These are phyloP conservation scores for Xylaria sp. DNA, from an alignment of 2,329 filamentous ascomycete species.

Conservation along the genomic window DNA sequence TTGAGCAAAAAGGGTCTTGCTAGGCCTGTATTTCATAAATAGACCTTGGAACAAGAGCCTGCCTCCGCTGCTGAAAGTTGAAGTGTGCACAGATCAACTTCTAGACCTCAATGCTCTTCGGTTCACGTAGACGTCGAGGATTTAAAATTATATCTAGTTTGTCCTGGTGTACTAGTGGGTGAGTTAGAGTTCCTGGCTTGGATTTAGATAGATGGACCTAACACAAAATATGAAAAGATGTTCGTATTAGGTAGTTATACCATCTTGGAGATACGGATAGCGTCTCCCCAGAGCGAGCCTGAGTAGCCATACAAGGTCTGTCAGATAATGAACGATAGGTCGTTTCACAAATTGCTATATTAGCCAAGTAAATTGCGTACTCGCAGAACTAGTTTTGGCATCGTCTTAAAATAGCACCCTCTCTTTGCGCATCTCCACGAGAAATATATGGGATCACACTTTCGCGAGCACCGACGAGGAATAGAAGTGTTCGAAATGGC, in stretches of 20 bases:
- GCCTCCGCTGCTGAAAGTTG: not conserved
- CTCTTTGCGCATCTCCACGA: constrained; percentile 5
- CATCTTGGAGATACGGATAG: not conserved
- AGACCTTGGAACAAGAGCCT: not conserved
- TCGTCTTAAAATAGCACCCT: constrained; percentile 4
- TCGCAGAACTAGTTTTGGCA: not conserved
- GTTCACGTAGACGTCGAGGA: not conserved
- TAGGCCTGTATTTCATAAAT: not conserved
- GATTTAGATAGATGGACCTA: too few relatives aligned
- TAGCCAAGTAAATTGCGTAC: constrained; percentile 1
- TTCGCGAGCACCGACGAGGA: constrained; percentile 17
- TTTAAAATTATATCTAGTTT: not conserved
- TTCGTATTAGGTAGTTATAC: not conserved
- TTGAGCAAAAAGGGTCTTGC: not conserved
- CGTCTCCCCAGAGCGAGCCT: not conserved
- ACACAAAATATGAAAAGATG: not conserved
- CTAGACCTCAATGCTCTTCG: not conserved
- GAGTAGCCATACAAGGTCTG: not conserved
- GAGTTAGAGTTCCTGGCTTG: not conserved
- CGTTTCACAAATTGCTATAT: not conserved
- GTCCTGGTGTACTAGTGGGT: not conserved
- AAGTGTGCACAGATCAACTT: not conserved
- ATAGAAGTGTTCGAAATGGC: constrained; percentile 3
- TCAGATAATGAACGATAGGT: not conserved
- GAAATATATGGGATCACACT: not conserved